Percentiles rank a stretch among this genome's conserved stretches.
phyloP scores from a whole-genome alignment of 768 basidiomycete species.

The Rhodotorula toruloides region DNA sequence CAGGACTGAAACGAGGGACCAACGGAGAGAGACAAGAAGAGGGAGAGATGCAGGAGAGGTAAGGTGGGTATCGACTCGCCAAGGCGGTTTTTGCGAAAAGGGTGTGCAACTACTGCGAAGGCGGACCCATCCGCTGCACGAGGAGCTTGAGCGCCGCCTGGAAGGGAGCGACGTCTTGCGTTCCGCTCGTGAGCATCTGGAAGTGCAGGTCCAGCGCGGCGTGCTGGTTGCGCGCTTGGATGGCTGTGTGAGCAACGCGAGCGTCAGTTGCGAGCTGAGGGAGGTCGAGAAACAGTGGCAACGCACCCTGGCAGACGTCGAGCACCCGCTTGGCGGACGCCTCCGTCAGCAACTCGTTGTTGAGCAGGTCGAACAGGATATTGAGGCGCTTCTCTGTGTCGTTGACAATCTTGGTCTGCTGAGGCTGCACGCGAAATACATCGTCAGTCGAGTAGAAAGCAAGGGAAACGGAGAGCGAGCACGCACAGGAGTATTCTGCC shows the following conservation, averaged over 20 bases:
- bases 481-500: constrained; percentile 69
- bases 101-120: no score
- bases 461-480: not conserved
- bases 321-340: constrained; percentile 65
- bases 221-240: constrained; percentile 70
- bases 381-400: constrained; percentile 82
- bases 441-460: not conserved
- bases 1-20: no score
- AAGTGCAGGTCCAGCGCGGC: constrained; percentile 77
- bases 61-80: no score
- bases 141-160: constrained; percentile 88
- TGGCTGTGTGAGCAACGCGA: constrained; percentile 55
- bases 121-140: constrained; percentile 52
- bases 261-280: not conserved
- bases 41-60: no score
- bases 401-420: constrained; percentile 75
- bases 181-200: constrained; percentile 71
- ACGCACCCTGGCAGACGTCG: constrained; percentile 66
- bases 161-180: constrained; percentile 77
- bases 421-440: constrained; percentile 55
- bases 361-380: constrained; percentile 81
- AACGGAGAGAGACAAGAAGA: no score
- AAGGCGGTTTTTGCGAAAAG: no score
- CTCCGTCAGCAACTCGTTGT: constrained; percentile 69
- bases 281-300: not conserved